A percentile compares a stretch with the other conserved stretches of the same genome.
These are phyloP conservation scores for Volvox reticuliferus DNA, from an alignment of 139 green algal genomes.

Conservation along the genomic window DNA sequence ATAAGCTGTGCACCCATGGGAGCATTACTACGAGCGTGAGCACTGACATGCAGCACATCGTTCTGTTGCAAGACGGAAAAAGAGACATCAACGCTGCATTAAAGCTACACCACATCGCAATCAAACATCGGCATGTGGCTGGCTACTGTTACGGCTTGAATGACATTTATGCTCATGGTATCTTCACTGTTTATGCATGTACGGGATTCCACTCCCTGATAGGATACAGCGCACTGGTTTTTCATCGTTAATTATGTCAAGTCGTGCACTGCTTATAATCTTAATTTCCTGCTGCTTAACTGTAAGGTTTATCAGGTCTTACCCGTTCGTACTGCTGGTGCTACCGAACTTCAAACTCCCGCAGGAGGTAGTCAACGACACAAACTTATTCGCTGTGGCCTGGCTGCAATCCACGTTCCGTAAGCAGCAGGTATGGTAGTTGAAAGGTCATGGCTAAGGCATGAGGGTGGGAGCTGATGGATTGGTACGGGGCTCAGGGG, in stretches of 20 bases:
- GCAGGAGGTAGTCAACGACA: neutral
- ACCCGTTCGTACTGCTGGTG: neutral
- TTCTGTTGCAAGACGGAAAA: neutral
- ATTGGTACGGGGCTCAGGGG: neutral
- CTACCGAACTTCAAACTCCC: neutral
- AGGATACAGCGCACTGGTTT: no score
- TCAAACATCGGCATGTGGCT: no score
- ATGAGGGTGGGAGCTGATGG: neutral
- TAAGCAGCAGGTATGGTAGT: neutral
- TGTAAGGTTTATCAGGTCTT: neutral
- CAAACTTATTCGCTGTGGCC: neutral
- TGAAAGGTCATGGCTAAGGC: neutral
- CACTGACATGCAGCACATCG: no score
- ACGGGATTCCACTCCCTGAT: no score
- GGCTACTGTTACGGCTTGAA: no score
- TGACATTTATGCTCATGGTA: no score
- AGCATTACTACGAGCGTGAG: neutral
- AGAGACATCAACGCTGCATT: no score
- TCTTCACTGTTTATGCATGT: no score
- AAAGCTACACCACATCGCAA: no score
- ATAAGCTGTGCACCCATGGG: conserved; percentile 5
- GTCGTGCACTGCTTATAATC: no score
- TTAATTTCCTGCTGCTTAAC: neutral
- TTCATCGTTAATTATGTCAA: no score
- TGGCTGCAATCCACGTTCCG: conserved; percentile 10